phyloP scores from a whole-genome alignment of 1,139 yeast species.

The Trichomonascaceae sp. region DNA sequence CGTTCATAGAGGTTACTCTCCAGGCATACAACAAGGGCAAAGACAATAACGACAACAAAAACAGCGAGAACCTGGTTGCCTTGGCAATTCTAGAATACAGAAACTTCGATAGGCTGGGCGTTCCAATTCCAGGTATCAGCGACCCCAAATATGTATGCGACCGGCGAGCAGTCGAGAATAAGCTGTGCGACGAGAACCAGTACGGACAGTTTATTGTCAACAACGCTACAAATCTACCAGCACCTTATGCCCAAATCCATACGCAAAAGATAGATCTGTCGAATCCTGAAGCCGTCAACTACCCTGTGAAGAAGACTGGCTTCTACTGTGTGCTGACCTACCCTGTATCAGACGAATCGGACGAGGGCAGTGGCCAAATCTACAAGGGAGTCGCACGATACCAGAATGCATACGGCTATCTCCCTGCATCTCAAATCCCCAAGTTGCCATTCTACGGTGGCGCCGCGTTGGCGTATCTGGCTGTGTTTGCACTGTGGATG shows the following conservation, averaged over 20 bases:
- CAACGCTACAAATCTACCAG: conserved; percentile 3
- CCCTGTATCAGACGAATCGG: conserved; percentile 27
- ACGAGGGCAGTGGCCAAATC: too few species aligned
- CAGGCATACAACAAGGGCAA: conserved; percentile 27
- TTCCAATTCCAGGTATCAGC: conserved; percentile 21
- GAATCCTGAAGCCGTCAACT: conserved; percentile 50
- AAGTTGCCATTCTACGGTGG: conserved; percentile 83
- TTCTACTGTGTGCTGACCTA: conserved; percentile 81
- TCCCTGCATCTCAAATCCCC: conserved; percentile 85
- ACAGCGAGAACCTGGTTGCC: conserved; percentile 34
- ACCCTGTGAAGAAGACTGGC: conserved; percentile 63
- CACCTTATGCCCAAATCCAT: conserved; percentile 40
- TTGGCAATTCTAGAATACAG: conserved; percentile 73
- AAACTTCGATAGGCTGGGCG: conserved; percentile 62
- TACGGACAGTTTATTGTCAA: conserved; percentile 39
- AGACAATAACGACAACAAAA: conserved; percentile 23
- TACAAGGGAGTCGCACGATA: conserved; percentile 61
- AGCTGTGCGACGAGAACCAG: conserved; percentile 42
- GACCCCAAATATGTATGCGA: conserved; percentile 59
- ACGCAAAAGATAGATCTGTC: conserved; percentile 42
- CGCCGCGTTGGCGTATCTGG: conserved; percentile 70
- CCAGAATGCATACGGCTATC: conserved; percentile 82
- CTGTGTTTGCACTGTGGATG: conserved; percentile 67
- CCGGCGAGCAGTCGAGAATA: conserved; percentile 44
- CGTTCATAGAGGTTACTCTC: conserved; percentile 29